Evolutionary conservation across 139 green algal genomes (phyloP).

Genomic region (Astrephomene gubernaculifera): DNA sequence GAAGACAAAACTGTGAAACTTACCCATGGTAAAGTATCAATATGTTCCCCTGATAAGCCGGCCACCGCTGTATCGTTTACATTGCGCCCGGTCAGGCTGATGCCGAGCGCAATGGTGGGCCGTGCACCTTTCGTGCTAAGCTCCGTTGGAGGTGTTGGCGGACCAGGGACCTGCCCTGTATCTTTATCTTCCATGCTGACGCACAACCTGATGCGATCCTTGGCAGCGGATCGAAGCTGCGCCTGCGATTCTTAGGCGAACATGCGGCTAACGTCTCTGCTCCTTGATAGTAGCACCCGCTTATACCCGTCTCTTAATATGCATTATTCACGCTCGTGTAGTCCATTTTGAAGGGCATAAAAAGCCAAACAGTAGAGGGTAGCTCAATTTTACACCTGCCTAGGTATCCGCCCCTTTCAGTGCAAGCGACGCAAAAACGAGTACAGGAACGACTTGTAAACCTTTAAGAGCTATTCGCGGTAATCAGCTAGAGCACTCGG

Average conservation of each 20-base stretch:
- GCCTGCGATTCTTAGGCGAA: neutral
- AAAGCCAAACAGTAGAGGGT: neutral
- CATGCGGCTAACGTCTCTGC: neutral
- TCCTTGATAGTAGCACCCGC: neutral
- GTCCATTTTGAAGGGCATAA: neutral
- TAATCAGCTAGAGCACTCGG: too few relatives aligned
- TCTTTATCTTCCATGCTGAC: neutral
- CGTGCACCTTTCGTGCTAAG: neutral
- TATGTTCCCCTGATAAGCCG: neutral
- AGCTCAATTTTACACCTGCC: too few relatives aligned
- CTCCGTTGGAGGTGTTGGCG: neutral
- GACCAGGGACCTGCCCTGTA: neutral
- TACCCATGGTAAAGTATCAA: neutral
- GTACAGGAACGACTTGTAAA: too few relatives aligned
- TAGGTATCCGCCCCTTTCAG: too few relatives aligned
- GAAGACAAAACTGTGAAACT: too few relatives aligned
- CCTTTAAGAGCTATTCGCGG: too few relatives aligned
- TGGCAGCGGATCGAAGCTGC: neutral
- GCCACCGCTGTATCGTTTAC: neutral
- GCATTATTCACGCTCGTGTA: neutral
- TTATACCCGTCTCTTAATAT: neutral
- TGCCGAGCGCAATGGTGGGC: neutral
- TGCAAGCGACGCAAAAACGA: too few relatives aligned
- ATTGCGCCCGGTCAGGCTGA: neutral
- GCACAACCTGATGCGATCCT: neutral